phyloP scores from a whole-genome alignment of 2,329 filamentous ascomycete genomes.

The Neonectria ditissima region DNA sequence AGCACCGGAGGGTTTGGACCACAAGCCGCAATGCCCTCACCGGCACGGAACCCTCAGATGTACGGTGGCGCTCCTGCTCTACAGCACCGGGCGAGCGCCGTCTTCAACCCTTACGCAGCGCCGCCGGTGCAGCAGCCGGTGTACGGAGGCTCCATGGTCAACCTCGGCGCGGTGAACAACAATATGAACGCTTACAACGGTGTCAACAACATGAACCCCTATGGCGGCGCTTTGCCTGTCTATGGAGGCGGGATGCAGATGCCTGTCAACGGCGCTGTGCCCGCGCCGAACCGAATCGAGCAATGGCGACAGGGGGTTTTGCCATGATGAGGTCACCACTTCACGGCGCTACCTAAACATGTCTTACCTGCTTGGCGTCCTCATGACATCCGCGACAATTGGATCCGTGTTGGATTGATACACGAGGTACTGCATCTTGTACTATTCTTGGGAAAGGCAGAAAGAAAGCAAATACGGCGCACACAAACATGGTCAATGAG shows the following conservation, averaged over 20 bases:
- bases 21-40: constrained; percentile 44
- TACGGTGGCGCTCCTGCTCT: constrained; percentile 37
- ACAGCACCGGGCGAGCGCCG: constrained; percentile 47
- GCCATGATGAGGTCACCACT: constrained; percentile 41
- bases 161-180: constrained; percentile 35
- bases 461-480: constrained; percentile 19
- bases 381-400: background rate
- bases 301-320: constrained; percentile 58
- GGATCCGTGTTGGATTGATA: constrained; percentile 9
- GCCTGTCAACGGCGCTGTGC: constrained; percentile 38
- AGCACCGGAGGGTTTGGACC: constrained; percentile 56
- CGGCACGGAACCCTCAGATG: constrained; percentile 43
- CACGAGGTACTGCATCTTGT: constrained; percentile 12
- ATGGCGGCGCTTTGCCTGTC: constrained; percentile 40
- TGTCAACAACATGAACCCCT: constrained; percentile 38
- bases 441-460: constrained; percentile 25
- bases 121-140: constrained; percentile 39
- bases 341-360: background rate
- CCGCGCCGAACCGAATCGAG: constrained; percentile 53
- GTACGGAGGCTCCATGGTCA: constrained; percentile 44
- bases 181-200: constrained; percentile 39
- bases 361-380: constrained; percentile 4
- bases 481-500: constrained; percentile 19
- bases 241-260: constrained; percentile 48
- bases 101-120: constrained; percentile 48